Percentiles rank a stretch among this genome's conserved stretches.
phyloP scores from a whole-genome alignment of 768 basidiomycete genomes.

The Saitozyma sp. region DNA sequence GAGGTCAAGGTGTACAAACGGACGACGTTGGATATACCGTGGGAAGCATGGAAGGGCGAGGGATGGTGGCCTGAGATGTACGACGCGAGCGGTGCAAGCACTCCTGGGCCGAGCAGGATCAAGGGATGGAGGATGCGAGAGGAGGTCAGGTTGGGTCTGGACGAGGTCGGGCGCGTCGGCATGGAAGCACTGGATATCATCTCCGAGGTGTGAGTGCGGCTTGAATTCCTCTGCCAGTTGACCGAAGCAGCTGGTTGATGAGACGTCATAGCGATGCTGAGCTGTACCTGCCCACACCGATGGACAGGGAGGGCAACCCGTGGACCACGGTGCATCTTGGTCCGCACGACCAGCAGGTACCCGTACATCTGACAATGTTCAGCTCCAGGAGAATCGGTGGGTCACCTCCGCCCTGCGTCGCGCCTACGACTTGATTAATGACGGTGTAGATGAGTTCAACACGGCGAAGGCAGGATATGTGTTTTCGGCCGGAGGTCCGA shows the following conservation, averaged over 20 bases:
- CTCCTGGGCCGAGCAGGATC: constrained; percentile 3
- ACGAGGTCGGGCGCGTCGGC: constrained; percentile 29
- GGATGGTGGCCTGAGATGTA: constrained; percentile 48
- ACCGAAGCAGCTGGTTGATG: constrained; percentile 2
- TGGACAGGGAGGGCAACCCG: constrained; percentile 19
- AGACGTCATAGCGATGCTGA: constrained; percentile 18
- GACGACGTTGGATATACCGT: constrained; percentile 21
- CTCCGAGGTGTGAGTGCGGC: constrained; percentile 22
- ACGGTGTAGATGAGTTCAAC: constrained; percentile 15
- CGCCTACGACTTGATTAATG: constrained; percentile 4
- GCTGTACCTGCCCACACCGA: constrained; percentile 25
- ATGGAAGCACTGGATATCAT: constrained; percentile 24
- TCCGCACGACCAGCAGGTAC: constrained; percentile 25
- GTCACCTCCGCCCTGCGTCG: constrained; percentile 8
- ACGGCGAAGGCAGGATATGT: constrained; percentile 49
- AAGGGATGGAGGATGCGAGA: constrained; percentile 24
- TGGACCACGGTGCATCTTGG: constrained; percentile 31
- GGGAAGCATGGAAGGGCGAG: constrained; percentile 47
- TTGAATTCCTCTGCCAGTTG: background rate
- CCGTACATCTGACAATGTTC: constrained; percentile 23
- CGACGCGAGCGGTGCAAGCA: constrained; percentile 8
- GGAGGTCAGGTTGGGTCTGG: constrained; percentile 41
- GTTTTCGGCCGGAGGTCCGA: constrained; percentile 83
- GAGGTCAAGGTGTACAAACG: background rate
- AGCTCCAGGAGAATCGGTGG: constrained; percentile 24